Evolutionary conservation across 129 eudicot genomes (phyloP), one percentile per base, ranked within the genome.

Genomic region (Heracleum sosnowskyi): DNA sequence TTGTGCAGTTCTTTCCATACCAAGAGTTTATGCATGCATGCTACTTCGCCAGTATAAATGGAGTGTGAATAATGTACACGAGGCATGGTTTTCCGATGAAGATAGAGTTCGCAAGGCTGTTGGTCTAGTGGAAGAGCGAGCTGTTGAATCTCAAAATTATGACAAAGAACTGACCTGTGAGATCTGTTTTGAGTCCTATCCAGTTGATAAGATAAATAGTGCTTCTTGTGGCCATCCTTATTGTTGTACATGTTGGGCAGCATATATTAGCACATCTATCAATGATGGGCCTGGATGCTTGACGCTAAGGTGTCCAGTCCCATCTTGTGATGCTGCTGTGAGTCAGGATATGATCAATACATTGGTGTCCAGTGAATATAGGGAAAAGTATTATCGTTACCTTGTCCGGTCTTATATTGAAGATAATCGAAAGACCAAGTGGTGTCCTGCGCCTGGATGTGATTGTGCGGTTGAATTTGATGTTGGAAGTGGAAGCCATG

Each of bases 361-460:
- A n/a, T 34, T 75, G 45, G 69, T 51, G 44, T 75, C 78, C 18
- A 35, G 29, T 20, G 64, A 49, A 75, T 46, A 75, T 34, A 51
- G 13, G 78, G 68, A 34, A 22, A 75, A 51, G 45, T 75, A 75
- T 46, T 77, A 46, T 44, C 97, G 99, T 42, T 96, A 96, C 82
- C 96, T 96, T 82, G 93, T 92, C 69, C 86, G 99, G 82, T 96
- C 99, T 53, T 96, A 90, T 78, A 86, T 96, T 75, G 99, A 96
- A 79, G 99, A 89, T 80, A 96, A 80, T 81, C 87, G 89, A 79
- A 92, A 90, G 99, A 91, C 91, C 64, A 96, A 96, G 82, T 96
- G 99, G 99, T 96, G 99, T 82, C 99, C 99, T 81, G 92, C 96
- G 28, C 99, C 99, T 37, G 99, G 97, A 20, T 95, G 99, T 82